These are phyloP conservation scores for Lenzites betulinus DNA, from an alignment of 768 basidiomycete species.

Conservation along the genomic window DNA sequence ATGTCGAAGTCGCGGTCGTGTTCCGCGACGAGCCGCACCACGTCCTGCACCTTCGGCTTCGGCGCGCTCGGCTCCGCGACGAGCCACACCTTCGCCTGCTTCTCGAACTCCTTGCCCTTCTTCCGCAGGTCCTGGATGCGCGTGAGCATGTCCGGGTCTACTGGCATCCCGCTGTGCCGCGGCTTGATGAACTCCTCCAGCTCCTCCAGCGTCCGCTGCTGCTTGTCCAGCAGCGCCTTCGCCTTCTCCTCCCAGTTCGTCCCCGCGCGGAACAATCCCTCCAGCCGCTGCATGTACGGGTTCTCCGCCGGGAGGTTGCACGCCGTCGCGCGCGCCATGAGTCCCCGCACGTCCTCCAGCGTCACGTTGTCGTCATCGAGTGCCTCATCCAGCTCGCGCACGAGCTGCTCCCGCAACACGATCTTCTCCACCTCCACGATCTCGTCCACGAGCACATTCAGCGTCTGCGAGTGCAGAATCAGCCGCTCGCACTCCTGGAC, in stretches of 20 bases:
- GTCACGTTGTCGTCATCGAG: slow-evolving; percentile 66
- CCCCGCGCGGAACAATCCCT: slow-evolving; percentile 66
- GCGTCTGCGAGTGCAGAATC: slow-evolving; percentile 65
- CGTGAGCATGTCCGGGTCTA: slow-evolving; percentile 66
- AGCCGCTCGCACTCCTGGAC: slow-evolving; percentile 72
- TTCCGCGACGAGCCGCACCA: slow-evolving; percentile 63
- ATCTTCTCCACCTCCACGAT: slow-evolving; percentile 77
- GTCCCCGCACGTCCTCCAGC: slow-evolving; percentile 75
- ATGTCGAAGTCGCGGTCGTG: slow-evolving; percentile 82
- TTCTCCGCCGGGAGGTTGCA: slow-evolving; percentile 69
- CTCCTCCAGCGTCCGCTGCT: slow-evolving; percentile 74
- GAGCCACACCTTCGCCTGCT: slow-evolving; percentile 74
- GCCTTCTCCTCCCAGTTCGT: slow-evolving; percentile 78
- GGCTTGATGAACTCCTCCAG: slow-evolving; percentile 71
- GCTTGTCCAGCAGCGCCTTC: slow-evolving; percentile 62
- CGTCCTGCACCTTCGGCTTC: slow-evolving; percentile 69
- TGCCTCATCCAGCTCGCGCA: slow-evolving; percentile 71
- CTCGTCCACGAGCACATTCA: slow-evolving; percentile 86
- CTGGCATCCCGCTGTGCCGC: slow-evolving; percentile 62
- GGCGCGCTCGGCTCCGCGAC: slow-evolving; percentile 52
- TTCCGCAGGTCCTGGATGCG: slow-evolving; percentile 62
- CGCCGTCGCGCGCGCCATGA: slow-evolving; percentile 67
- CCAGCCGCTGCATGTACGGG: slow-evolving; percentile 62
- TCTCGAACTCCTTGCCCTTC: slow-evolving; percentile 79
- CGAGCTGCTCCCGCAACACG: slow-evolving; percentile 75